These are phyloP conservation scores for Rubroboletus pulcherrimus DNA, from an alignment of 768 basidiomycete genomes.

Conservation along the genomic window DNA sequence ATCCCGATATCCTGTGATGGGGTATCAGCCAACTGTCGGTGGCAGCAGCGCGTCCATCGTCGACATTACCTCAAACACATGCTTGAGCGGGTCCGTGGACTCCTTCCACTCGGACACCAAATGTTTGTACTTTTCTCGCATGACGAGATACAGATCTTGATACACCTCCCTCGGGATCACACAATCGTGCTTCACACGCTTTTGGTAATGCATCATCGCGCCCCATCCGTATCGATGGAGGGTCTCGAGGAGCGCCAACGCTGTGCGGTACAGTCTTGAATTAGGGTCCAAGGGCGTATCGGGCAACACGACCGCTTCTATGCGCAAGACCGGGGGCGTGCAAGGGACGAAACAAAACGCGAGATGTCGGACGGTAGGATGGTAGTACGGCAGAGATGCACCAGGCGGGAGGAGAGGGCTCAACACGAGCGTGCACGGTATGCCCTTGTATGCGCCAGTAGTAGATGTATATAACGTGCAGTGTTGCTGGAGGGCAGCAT, in stretches of 20 bases:
- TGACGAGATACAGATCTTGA: conserved; percentile 85
- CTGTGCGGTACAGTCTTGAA: conserved; percentile 76
- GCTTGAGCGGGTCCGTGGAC: conserved; percentile 81
- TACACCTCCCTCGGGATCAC: conserved; percentile 73
- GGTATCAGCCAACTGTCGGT: not conserved
- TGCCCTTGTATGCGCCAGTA: conserved; percentile 18
- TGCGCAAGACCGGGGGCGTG: conserved; percentile 21
- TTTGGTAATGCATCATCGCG: conserved; percentile 74
- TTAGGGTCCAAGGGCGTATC: conserved; percentile 44
- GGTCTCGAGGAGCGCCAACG: conserved; percentile 74
- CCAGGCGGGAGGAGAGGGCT: conserved; percentile 52
- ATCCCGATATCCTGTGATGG: conserved; percentile 82
- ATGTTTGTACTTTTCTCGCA: conserved; percentile 82
- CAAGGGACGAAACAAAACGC: conserved; percentile 69
- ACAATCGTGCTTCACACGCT: conserved; percentile 81
- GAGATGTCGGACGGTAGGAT: conserved; percentile 76
- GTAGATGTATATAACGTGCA: conserved; percentile 63
- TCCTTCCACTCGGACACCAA: conserved; percentile 75
- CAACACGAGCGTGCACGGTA: conserved; percentile 45
- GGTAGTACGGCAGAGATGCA: conserved; percentile 76
- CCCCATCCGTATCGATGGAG: conserved; percentile 91
- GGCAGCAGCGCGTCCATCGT: not conserved
- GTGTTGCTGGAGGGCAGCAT: conserved; percentile 68
- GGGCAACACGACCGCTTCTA: conserved; percentile 37
- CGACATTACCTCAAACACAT: conserved; percentile 75